These are phyloP conservation scores for Tricholoma sp. DNA, from an alignment of 768 basidiomycete genomes.

Conservation along the genomic window DNA sequence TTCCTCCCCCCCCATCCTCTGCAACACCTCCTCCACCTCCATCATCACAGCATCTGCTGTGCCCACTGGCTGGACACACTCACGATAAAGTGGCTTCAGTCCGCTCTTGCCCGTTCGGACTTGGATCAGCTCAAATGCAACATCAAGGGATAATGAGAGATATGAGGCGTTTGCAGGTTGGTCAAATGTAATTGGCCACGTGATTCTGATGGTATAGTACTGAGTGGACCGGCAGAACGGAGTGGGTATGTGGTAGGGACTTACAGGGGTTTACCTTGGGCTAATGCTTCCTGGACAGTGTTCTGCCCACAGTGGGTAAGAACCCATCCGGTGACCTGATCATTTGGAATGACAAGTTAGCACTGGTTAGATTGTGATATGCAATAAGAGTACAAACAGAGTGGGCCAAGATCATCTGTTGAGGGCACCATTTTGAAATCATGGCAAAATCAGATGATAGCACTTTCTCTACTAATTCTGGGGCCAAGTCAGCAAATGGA, in stretches of 20 bases:
- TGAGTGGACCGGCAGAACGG: not conserved
- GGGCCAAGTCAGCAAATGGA: constrained; percentile 8
- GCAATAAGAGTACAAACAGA: constrained; percentile 3
- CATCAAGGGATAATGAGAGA: constrained; percentile 12
- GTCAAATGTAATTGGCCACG: constrained; percentile 18
- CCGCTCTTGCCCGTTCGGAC: constrained; percentile 14
- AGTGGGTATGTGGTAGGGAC: not conserved
- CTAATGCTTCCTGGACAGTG: constrained; percentile 16
- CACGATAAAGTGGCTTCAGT: constrained; percentile 10
- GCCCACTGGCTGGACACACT: constrained; percentile 7
- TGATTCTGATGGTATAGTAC: constrained; percentile 11
- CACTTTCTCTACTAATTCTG: constrained; percentile 7
- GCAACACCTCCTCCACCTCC: constrained; percentile 8
- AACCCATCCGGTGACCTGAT: constrained; percentile 20
- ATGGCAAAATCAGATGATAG: constrained; percentile 12
- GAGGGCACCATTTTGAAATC: constrained; percentile 15
- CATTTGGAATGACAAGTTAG: not conserved
- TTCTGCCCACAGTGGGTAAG: constrained; percentile 20
- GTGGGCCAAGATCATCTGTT: constrained; percentile 20
- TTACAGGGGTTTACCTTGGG: constrained; percentile 18
- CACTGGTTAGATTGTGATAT: not conserved
- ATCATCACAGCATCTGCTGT: constrained; percentile 12
- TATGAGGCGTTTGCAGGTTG: constrained; percentile 14
- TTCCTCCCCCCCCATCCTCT: not conserved
- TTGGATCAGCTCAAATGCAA: constrained; percentile 16